phyloP scores from a whole-genome alignment of 108 stramenopile genomes.

The Conticribra weissflogii region DNA sequence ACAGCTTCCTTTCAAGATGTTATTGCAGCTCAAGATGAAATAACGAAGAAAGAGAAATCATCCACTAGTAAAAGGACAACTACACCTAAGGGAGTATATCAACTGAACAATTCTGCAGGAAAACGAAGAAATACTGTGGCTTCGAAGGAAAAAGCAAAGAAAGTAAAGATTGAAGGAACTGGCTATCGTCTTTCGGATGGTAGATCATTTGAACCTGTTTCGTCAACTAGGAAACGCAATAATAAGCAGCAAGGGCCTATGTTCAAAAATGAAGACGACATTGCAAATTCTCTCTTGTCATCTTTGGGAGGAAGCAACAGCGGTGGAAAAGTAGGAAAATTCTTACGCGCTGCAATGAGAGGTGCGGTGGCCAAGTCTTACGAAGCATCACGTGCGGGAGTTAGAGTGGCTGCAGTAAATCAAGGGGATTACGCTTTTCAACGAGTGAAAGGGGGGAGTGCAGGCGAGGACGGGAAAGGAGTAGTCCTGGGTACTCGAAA shows the following conservation, averaged over 20 bases:
- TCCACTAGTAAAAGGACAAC: constrained; percentile 4
- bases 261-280: constrained; percentile 59
- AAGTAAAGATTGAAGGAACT: constrained; percentile 36
- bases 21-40: constrained; percentile 68
- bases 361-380: constrained; percentile 79
- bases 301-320: constrained; percentile 50
- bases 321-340: constrained; percentile 57
- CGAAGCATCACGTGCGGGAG: constrained; percentile 73
- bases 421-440: constrained; percentile 46
- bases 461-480: constrained; percentile 28
- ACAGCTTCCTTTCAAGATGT: constrained; percentile 59
- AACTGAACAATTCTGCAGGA: too few relatives aligned
- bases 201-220: constrained; percentile 31
- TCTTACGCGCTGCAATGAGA: constrained; percentile 79
- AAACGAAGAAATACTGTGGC: constrained; percentile 28
- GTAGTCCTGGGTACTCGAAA: constrained; percentile 30
- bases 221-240: constrained; percentile 11
- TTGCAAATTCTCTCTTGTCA: constrained; percentile 63
- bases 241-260: constrained; percentile 1
- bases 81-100: too few relatives aligned
- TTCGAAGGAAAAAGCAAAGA: constrained; percentile 11
- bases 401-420: constrained; percentile 72
- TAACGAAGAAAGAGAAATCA: constrained; percentile 40
- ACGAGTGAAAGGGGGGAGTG: constrained; percentile 22
- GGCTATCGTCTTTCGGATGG: constrained; percentile 50